Conservation (phyloP, 73 alveolate species). For the Tetrahymena malaccensis region DNA sequence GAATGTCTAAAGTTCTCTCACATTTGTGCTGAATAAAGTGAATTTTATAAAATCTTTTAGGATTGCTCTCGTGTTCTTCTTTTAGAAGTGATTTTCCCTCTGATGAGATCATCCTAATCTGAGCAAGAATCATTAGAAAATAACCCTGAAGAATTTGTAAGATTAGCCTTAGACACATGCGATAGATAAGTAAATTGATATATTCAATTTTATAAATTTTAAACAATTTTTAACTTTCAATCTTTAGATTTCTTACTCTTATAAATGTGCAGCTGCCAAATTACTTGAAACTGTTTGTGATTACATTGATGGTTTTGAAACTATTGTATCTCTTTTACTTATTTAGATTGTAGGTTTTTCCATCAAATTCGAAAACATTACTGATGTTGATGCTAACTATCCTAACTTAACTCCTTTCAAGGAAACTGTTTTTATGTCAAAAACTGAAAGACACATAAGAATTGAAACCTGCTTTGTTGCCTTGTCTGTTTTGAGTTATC, state of each 20-base stretch:
- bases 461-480: constrained; percentile 16
- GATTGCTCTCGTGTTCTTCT: constrained; percentile 35
- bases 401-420: neutral
- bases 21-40: constrained; percentile 6
- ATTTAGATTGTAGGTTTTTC: constrained; percentile 19
- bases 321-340: constrained; percentile 44
- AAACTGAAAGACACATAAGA: constrained; percentile 4
- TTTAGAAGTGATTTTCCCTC: constrained; percentile 50
- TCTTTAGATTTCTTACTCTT: constrained; percentile 11
- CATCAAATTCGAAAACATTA: neutral
- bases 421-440: neutral
- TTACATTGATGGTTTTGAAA: constrained; percentile 57
- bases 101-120: constrained; percentile 40
- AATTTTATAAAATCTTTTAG: constrained; percentile 23
- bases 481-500: constrained; percentile 27
- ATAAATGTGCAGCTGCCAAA: constrained; percentile 57
- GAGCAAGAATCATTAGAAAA: constrained; percentile 43
- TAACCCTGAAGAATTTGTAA: constrained; percentile 67
- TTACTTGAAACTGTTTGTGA: constrained; percentile 67
- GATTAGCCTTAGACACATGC: constrained; percentile 58
- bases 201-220: too few species aligned
- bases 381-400: neutral
- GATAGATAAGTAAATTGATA: constrained; percentile 50
- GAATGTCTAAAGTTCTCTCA: constrained; percentile 3
- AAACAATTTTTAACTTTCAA: neutral